These are phyloP conservation scores for Lasiodiplodia sp. DNA, from an alignment of 2,329 filamentous ascomycete species.

Conservation along the genomic window DNA sequence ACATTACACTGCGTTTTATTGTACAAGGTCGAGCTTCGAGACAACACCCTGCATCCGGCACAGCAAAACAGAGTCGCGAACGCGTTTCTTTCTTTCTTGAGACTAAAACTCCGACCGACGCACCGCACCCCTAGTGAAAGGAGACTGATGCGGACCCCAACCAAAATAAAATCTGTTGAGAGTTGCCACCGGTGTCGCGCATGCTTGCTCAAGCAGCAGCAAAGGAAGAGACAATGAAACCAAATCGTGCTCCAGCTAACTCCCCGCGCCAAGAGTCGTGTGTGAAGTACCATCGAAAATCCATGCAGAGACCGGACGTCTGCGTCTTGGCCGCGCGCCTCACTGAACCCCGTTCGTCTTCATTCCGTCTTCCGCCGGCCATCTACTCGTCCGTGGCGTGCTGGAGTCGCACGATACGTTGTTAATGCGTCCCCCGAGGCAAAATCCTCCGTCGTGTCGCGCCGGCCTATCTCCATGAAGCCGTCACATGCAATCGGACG, in stretches of 20 bases:
- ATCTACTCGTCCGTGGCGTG: slow-evolving; percentile 18
- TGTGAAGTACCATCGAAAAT: slow-evolving; percentile 23
- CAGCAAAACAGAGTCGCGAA: slow-evolving; percentile 21
- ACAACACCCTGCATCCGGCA: slow-evolving; percentile 24
- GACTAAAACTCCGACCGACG: slow-evolving; percentile 16
- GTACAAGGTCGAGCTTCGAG: slow-evolving; percentile 24
- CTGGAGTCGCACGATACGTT: slow-evolving; percentile 13
- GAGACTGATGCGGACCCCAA: slow-evolving; percentile 11
- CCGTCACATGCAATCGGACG: slow-evolving; percentile 25
- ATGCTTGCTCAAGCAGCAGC: slow-evolving; percentile 1
- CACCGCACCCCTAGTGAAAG: not conserved
- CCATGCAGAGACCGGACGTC: slow-evolving; percentile 23
- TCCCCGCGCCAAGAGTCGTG: slow-evolving; percentile 23
- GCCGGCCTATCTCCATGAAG: slow-evolving; percentile 20
- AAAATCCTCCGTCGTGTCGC: slow-evolving; percentile 18
- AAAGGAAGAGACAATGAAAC: slow-evolving; percentile 19
- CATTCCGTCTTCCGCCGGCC: slow-evolving; percentile 6
- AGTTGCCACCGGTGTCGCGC: slow-evolving; percentile 11
- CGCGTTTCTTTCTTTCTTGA: slow-evolving; percentile 27
- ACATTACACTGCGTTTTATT: slow-evolving; percentile 22
- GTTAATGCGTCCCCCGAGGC: slow-evolving; percentile 17
- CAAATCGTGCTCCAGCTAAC: slow-evolving; percentile 27
- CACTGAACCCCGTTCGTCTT: slow-evolving; percentile 9
- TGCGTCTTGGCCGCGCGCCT: slow-evolving; percentile 11
- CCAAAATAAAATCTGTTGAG: slow-evolving; percentile 20